A percentile compares a stretch with the other conserved stretches of the same genome.
These are phyloP conservation scores for Boletus sp. DNA, from an alignment of 1,284 basidiomycete species.

Conservation along the genomic window DNA sequence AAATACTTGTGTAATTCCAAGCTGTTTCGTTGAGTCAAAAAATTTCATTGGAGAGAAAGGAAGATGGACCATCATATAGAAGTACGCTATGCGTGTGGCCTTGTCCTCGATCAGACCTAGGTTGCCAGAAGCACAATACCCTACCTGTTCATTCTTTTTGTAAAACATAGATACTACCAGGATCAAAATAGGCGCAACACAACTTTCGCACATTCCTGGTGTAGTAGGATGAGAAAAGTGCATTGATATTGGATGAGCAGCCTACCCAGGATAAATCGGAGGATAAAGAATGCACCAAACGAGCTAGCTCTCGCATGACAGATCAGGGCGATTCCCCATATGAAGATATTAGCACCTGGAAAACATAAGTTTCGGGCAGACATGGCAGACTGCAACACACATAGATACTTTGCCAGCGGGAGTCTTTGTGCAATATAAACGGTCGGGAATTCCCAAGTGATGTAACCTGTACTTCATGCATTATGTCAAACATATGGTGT, in stretches of 20 bases:
- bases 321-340: slow-evolving; percentile 60
- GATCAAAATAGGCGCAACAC: slow-evolving; percentile 59
- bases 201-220: slow-evolving; percentile 60
- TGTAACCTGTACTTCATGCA: background rate
- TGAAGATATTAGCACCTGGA: slow-evolving; percentile 51
- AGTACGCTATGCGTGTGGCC: slow-evolving; percentile 56
- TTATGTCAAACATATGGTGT: too few species aligned
- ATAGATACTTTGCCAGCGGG: slow-evolving; percentile 52
- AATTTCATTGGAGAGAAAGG: background rate
- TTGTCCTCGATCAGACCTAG: slow-evolving; percentile 17
- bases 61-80: slow-evolving; percentile 55
- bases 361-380: background rate
- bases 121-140: background rate
- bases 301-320: slow-evolving; percentile 51
- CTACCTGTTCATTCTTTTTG: slow-evolving; percentile 59
- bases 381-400: slow-evolving; percentile 31
- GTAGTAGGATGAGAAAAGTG: background rate
- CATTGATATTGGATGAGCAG: slow-evolving; percentile 6
- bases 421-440: slow-evolving; percentile 46
- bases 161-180: slow-evolving; percentile 64
- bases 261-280: slow-evolving; percentile 45
- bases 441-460: slow-evolving; percentile 51
- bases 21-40: slow-evolving; percentile 7
- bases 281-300: slow-evolving; percentile 55
- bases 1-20: slow-evolving; percentile 48